Evolutionary conservation across 768 basidiomycete species (phyloP), one percentile per base, ranked within the genome.

Genomic region (Lactifluus piperatus): DNA sequence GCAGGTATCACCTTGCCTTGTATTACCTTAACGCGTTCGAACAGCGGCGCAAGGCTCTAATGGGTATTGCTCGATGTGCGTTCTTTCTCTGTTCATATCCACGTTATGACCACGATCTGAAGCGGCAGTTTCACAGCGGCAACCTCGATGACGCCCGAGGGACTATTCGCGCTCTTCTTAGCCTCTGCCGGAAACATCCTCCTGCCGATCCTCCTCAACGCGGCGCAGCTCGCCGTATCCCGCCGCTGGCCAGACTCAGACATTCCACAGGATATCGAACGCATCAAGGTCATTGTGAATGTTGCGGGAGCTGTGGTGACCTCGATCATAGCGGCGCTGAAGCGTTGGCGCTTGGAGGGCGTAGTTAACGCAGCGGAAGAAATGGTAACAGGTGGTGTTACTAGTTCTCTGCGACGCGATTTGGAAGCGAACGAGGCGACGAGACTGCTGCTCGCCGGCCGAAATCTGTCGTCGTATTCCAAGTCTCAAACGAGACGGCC

Each of bases 251-350:
- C 62, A 7, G 62, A 63, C 29, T 61, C 58, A 16, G 45, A 60
- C 58, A 16, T 60, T 29, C 52, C 62, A 4, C 49, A 16, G 16
- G 20, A 63, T 30, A 10, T 63, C 20, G 62, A 63, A 14, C 58
- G 26, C 4, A 18, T 51, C 53, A 63, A 63, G 36, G 62, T 63
- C 6, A 36, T 63, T n/a, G 49, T 63, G 27, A 63, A 63, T 20
- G 24, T 63, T 11, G 58, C 54, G 2, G 53, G 53, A 29, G 62
- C 58, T 0, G 44, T 48, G 8, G 13, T 26, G 27, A 55, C 53
- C n/a, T 50, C 62, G 16, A 32, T 63, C 53, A 44, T 52, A 10
- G 58, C 58, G 6, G 58, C 36, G 16, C 13, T 63, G 22, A 56
- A 51, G n/a, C 62, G 54, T 22, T 62, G 53, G 49, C 58, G 44